These are phyloP conservation scores for Tilletia indica DNA, from an alignment of 1,284 basidiomycete genomes.

Conservation along the genomic window DNA sequence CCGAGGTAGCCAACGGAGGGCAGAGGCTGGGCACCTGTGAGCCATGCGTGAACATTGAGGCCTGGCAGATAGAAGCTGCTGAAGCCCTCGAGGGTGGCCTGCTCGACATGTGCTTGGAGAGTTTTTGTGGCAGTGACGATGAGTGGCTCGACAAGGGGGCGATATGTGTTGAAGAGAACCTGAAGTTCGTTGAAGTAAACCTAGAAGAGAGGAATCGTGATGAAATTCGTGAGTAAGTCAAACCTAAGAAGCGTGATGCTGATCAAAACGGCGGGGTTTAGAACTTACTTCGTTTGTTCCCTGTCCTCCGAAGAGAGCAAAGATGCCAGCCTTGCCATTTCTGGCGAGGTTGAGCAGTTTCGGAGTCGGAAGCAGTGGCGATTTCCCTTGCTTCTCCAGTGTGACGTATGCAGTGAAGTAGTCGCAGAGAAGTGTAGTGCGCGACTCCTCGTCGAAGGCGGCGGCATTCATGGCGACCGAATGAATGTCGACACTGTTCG, in stretches of 20 bases:
- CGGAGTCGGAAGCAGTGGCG: constrained; percentile 65
- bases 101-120: constrained; percentile 40
- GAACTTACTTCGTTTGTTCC: constrained; percentile 79
- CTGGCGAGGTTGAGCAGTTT: constrained; percentile 71
- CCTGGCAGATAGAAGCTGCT: constrained; percentile 75
- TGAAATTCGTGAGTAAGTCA: not conserved
- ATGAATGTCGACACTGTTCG: not conserved
- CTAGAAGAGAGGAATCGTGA: constrained; percentile 24
- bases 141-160: constrained; percentile 75
- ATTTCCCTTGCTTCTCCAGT: not conserved
- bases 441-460: not conserved
- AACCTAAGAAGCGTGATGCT: not conserved
- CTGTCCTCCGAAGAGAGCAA: constrained; percentile 96
- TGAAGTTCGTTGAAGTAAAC: constrained; percentile 96
- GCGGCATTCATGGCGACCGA: constrained; percentile 1
- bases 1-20: constrained; percentile 86
- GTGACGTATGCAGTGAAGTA: constrained; percentile 10
- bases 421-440: not conserved
- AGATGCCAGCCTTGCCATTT: constrained; percentile 74
- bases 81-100: constrained; percentile 63
- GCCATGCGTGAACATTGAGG: constrained; percentile 80
- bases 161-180: constrained; percentile 84
- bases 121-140: constrained; percentile 64
- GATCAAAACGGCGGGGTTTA: not conserved
- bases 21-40: constrained; percentile 68